Evolutionary conservation across 208 protist species (phyloP).

Genomic region (Herpetomonas tarakana): DNA sequence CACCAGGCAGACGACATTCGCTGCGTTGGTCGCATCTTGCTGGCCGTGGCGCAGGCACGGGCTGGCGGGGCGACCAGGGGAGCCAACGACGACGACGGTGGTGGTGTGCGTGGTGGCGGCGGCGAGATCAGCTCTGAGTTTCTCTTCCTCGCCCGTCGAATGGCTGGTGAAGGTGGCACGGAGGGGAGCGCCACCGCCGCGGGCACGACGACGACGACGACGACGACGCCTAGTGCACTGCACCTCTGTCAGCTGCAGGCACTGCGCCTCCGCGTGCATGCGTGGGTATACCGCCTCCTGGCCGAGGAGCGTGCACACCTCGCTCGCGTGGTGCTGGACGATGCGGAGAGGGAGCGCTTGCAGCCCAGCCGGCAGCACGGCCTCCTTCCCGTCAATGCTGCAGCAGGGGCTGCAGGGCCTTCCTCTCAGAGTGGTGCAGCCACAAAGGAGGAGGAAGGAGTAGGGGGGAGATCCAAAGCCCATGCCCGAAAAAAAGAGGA

Average conservation of each 20-base stretch:
- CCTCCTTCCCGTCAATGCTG: too few species aligned
- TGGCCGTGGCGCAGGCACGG: conserved; percentile 30
- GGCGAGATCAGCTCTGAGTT: conserved; percentile 19
- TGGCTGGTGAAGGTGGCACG: conserved; percentile 2
- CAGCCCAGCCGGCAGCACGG: too few species aligned
- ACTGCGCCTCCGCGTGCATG: conserved; percentile 53
- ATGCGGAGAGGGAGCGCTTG: too few species aligned
- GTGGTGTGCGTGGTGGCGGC: too few species aligned
- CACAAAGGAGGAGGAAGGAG: background rate
- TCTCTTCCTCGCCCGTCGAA: conserved; percentile 29
- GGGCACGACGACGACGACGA: background rate
- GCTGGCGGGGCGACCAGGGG: conserved; percentile 1
- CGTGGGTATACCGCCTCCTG: conserved; percentile 49
- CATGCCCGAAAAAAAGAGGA: too few species aligned
- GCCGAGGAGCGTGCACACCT: conserved; percentile 31
- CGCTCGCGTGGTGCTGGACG: conserved; percentile 2
- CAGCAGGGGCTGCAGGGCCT: conserved; percentile 1
- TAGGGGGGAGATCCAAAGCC: background rate
- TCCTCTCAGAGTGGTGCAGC: background rate
- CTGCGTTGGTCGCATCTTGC: conserved; percentile 39
- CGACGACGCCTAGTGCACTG: conserved; percentile 28
- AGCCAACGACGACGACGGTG: background rate
- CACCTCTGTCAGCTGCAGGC: conserved; percentile 70
- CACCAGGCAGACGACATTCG: conserved; percentile 40
- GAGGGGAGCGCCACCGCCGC: conserved; percentile 9